Conservation (phyloP, 208 protist genomes). For the Leishmania amazonensis region DNA sequence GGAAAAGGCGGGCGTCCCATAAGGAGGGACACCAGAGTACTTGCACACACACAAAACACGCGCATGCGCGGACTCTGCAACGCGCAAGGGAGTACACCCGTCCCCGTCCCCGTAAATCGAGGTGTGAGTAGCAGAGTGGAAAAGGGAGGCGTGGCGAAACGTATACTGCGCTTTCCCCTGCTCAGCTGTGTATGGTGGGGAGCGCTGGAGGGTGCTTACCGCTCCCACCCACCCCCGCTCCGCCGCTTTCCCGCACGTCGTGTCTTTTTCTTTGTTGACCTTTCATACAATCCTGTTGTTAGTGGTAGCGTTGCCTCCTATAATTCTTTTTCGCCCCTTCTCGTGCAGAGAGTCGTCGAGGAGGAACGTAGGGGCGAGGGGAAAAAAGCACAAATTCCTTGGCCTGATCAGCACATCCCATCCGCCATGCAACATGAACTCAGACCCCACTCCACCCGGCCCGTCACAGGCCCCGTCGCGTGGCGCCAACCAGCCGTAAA, state of each 20-base stretch:
- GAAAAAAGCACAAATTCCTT: not conserved
- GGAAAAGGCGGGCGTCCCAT: not conserved
- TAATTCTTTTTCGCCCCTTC: not conserved
- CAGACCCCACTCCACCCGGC: not conserved
- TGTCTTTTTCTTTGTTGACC: not conserved
- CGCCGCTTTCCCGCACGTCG: not conserved
- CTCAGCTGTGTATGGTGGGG: not conserved
- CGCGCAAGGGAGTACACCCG: not conserved
- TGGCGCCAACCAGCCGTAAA: not conserved
- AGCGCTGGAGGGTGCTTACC: not conserved
- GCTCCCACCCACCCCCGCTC: not conserved
- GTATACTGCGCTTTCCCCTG: not conserved
- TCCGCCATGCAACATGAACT: not conserved
- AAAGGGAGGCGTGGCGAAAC: not conserved
- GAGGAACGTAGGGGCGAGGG: not conserved
- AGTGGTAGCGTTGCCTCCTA: not conserved
- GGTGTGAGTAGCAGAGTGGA: not conserved
- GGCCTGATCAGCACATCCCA: not conserved
- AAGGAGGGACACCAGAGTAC: not conserved
- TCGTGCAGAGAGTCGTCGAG: not conserved
- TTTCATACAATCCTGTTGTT: not conserved
- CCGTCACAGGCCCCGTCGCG: not conserved
- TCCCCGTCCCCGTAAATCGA: no score
- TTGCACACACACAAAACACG: not conserved
- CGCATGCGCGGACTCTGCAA: not conserved